These are phyloP conservation scores for Ambrosiella beaveri DNA, from an alignment of 2,329 filamentous ascomycete genomes.

Conservation along the genomic window DNA sequence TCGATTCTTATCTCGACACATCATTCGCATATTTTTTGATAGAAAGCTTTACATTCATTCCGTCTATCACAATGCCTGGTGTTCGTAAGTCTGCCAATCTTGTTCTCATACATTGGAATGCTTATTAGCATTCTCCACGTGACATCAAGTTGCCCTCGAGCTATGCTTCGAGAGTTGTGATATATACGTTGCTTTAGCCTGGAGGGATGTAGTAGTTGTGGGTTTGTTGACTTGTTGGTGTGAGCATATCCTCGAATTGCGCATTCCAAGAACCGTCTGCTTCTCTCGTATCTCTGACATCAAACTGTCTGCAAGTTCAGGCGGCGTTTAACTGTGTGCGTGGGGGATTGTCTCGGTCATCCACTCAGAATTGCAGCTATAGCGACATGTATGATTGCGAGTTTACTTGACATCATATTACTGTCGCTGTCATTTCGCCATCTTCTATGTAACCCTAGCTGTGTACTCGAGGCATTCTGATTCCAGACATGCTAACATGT, in stretches of 20 bases:
- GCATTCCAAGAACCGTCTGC: too few species aligned
- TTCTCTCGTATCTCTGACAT: too few species aligned
- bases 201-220: too few species aligned
- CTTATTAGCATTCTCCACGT: neutral
- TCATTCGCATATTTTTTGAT: neutral
- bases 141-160: neutral
- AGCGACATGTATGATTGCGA: neutral
- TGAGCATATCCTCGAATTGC: too few species aligned
- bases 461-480: neutral
- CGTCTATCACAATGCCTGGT: conserved; percentile 10
- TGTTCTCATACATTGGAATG: neutral
- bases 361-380: neutral
- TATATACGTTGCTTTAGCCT: too few species aligned
- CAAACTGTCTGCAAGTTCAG: neutral
- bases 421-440: neutral
- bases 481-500: neutral
- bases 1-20: conserved; percentile 1
- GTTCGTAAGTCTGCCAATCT: conserved; percentile 9
- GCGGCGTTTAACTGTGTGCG: neutral
- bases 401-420: neutral
- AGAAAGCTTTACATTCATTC: neutral
- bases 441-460: neutral
- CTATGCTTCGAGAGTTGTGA: too few species aligned
- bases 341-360: neutral
- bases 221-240: too few species aligned